A percentile compares a stretch with the other conserved stretches of the same genome.
phyloP scores from a whole-genome alignment of 306 rosid genomes.

The Acacia confusa region DNA sequence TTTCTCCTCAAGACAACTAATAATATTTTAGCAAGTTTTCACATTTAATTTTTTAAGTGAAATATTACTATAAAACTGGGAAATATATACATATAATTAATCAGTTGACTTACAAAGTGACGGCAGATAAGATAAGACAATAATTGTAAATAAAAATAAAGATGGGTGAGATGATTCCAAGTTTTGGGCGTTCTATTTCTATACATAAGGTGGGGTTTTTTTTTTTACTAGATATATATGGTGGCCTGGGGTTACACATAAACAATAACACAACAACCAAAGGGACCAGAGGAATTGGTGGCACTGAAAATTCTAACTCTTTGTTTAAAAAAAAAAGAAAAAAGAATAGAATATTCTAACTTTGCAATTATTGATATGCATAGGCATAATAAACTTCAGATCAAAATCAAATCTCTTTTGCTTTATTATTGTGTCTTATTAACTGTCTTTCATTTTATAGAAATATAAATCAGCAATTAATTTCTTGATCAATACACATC shows the following conservation, averaged over 20 bases:
- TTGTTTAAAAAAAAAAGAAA: too few relatives aligned
- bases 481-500: neutral
- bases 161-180: constrained; percentile 2
- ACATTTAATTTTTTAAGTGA: neutral
- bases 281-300: neutral
- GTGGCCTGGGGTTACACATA: neutral
- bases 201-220: too few relatives aligned
- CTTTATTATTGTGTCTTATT: neutral
- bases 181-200: neutral
- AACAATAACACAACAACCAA: too few relatives aligned
- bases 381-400: neutral
- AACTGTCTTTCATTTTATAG: neutral
- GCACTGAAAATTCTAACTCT: neutral
- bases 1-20: too few relatives aligned
- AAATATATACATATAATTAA: neutral
- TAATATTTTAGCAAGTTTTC: neutral
- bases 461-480: neutral
- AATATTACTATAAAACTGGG: neutral
- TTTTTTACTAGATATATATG: neutral
- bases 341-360: too few relatives aligned
- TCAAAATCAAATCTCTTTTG: neutral
- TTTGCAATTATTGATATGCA: neutral
- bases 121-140: constrained; percentile 1
- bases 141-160: neutral
- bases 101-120: neutral